These are phyloP conservation scores for Coffea eugenioides DNA, from an alignment of 257 asterid species.

Conservation along the genomic window DNA sequence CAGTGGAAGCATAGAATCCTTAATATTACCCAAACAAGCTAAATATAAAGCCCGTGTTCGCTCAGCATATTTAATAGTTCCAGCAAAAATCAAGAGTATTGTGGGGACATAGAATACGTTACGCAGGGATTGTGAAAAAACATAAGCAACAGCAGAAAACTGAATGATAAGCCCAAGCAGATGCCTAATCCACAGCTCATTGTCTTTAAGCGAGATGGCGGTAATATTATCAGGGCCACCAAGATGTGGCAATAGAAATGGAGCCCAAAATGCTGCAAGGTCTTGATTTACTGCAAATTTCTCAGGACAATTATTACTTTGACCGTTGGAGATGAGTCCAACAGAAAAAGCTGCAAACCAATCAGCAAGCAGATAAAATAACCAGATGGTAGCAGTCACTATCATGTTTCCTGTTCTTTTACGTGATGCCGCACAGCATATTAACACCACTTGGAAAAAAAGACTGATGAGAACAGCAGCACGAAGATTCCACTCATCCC, in stretches of 20 bases:
- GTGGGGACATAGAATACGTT: slow-evolving; percentile 39
- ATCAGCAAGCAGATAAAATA: slow-evolving; percentile 27
- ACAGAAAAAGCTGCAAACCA: slow-evolving; percentile 25
- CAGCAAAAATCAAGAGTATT: slow-evolving; percentile 22
- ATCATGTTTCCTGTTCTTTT: neutral
- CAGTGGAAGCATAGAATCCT: slow-evolving; percentile 29
- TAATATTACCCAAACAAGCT: slow-evolving; percentile 30
- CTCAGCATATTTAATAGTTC: slow-evolving; percentile 42
- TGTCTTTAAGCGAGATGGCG: slow-evolving; percentile 47
- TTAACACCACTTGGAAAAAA: slow-evolving; percentile 16
- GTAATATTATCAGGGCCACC: slow-evolving; percentile 51
- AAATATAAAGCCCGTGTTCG: slow-evolving; percentile 32
- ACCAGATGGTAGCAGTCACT: slow-evolving; percentile 10
- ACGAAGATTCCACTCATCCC: slow-evolving; percentile 30
- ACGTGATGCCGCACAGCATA: slow-evolving; percentile 4
- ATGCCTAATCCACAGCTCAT: slow-evolving; percentile 41
- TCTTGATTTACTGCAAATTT: neutral
- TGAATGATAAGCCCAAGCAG: slow-evolving; percentile 34
- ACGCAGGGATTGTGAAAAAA: slow-evolving; percentile 33
- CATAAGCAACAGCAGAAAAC: slow-evolving; percentile 22
- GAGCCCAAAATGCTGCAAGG: slow-evolving; percentile 23
- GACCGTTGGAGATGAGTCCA: slow-evolving; percentile 25
- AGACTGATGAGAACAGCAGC: slow-evolving; percentile 27
- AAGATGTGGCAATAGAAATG: slow-evolving; percentile 14
- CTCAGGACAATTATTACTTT: neutral